A percentile compares a stretch with the other conserved stretches of the same genome.
phyloP scores from a whole-genome alignment of 2,329 filamentous ascomycete species.

The Zymoseptoria tritici region DNA sequence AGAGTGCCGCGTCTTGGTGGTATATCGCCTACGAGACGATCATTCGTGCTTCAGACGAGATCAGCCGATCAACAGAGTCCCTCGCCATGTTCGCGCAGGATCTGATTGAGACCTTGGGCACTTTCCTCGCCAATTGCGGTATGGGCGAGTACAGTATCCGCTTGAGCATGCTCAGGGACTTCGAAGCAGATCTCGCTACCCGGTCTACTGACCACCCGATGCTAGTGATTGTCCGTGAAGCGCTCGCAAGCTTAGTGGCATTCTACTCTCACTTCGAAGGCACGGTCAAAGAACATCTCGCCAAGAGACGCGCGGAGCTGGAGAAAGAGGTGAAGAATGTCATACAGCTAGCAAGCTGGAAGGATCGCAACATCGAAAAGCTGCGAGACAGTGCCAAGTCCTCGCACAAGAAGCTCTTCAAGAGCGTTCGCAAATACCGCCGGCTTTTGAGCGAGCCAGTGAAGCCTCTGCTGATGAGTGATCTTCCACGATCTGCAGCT shows the following conservation, averaged over 20 bases:
- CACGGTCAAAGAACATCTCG: slow-evolving; percentile 57
- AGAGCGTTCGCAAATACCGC: slow-evolving; percentile 84
- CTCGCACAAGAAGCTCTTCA: slow-evolving; percentile 88
- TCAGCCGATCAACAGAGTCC: background rate
- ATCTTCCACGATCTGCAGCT: slow-evolving; percentile 10
- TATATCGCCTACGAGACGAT: slow-evolving; percentile 91
- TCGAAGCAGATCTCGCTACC: slow-evolving; percentile 57
- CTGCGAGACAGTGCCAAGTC: slow-evolving; percentile 81
- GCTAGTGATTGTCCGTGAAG: slow-evolving; percentile 48
- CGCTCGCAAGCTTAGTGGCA: slow-evolving; percentile 67
- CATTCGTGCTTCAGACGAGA: slow-evolving; percentile 52
- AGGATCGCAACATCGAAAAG: slow-evolving; percentile 89
- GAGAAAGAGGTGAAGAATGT: slow-evolving; percentile 91
- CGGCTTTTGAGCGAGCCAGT: slow-evolving; percentile 69
- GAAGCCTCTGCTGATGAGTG: slow-evolving; percentile 45
- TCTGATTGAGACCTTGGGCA: slow-evolving; percentile 67
- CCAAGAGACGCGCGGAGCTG: slow-evolving; percentile 61
- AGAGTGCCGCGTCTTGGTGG: slow-evolving; percentile 86
- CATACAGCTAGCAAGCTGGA: slow-evolving; percentile 92
- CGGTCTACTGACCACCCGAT: slow-evolving; percentile 47
- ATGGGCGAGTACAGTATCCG: slow-evolving; percentile 71
- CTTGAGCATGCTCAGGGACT: slow-evolving; percentile 57
- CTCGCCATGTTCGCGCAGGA: slow-evolving; percentile 58
- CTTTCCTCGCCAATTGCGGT: slow-evolving; percentile 71
- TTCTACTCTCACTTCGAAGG: slow-evolving; percentile 68